These are phyloP conservation scores for Celoporthe dispersa DNA, from an alignment of 2,329 filamentous ascomycete species.

Conservation along the genomic window DNA sequence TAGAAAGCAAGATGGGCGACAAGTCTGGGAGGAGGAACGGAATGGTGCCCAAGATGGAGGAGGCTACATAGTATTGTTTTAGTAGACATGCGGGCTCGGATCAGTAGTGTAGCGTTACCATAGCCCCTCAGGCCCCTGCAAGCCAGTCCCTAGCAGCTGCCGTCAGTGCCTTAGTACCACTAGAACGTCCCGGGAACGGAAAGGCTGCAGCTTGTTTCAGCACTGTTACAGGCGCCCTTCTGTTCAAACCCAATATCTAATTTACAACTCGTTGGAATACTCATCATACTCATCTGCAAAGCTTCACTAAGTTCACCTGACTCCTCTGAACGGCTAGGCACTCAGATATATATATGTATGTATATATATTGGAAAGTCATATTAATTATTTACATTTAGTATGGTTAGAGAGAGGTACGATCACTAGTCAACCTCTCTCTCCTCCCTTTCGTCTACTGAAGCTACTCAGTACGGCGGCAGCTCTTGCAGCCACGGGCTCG, in stretches of 20 bases:
- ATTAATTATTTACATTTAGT: background rate
- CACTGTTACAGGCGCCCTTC: conserved; percentile 11
- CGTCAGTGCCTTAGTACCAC: background rate
- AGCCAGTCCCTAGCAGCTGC: background rate
- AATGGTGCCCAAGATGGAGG: background rate
- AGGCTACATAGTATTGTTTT: background rate
- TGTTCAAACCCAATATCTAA: background rate
- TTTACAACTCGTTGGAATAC: background rate
- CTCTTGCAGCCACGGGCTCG: conserved; percentile 42
- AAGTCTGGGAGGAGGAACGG: background rate
- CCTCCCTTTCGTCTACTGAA: background rate
- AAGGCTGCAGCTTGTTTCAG: conserved; percentile 17
- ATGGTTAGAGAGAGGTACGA: background rate
- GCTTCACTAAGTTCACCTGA: background rate
- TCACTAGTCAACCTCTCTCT: background rate
- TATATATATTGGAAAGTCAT: too few species aligned
- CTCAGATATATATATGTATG: too few species aligned
- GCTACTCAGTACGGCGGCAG: conserved; percentile 15
- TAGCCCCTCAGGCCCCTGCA: conserved; percentile 2
- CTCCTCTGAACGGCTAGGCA: too few species aligned
- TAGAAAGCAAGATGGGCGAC: background rate
- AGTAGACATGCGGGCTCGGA: background rate
- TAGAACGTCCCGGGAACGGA: conserved; percentile 14
- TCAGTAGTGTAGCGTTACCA: background rate
- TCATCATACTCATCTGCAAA: background rate